phyloP scores from a whole-genome alignment of 2,329 filamentous ascomycete species.

The Talaromyces sp. region DNA sequence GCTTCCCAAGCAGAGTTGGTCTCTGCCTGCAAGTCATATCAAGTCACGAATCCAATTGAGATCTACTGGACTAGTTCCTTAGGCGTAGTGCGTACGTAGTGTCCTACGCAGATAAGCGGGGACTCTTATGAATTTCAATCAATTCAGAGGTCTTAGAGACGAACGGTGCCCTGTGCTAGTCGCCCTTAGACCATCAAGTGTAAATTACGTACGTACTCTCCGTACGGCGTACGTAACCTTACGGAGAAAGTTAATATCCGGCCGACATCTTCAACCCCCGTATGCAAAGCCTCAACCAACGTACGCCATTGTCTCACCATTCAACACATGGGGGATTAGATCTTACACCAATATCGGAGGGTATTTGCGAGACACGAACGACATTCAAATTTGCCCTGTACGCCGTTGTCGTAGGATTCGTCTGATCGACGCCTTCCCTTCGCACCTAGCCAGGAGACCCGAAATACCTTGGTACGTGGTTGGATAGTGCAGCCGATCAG shows the following conservation, averaged over 20 bases:
- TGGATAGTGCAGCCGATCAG: background rate
- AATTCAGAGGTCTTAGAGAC: background rate
- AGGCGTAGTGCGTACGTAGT: slow-evolving; percentile 8
- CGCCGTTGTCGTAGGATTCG: background rate
- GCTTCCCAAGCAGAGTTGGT: background rate
- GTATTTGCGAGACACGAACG: background rate
- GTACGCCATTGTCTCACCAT: background rate
- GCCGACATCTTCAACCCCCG: background rate
- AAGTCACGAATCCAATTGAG: background rate
- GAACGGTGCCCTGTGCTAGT: background rate
- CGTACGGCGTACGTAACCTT: background rate
- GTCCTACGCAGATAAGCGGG: slow-evolving; percentile 4
- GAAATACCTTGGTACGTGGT: background rate
- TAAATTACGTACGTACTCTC: background rate
- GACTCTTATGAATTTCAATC: background rate
- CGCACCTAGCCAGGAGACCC: background rate
- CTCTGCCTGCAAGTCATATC: background rate
- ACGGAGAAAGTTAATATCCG: background rate
- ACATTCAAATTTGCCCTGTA: background rate
- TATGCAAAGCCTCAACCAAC: background rate
- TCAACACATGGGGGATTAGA: background rate
- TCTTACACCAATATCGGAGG: background rate
- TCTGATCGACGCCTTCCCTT: background rate
- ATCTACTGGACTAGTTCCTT: background rate
- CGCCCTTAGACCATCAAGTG: background rate